Evolutionary conservation across 768 basidiomycete genomes (phyloP).

Genomic region (Porpolomopsis calyptriformis): DNA sequence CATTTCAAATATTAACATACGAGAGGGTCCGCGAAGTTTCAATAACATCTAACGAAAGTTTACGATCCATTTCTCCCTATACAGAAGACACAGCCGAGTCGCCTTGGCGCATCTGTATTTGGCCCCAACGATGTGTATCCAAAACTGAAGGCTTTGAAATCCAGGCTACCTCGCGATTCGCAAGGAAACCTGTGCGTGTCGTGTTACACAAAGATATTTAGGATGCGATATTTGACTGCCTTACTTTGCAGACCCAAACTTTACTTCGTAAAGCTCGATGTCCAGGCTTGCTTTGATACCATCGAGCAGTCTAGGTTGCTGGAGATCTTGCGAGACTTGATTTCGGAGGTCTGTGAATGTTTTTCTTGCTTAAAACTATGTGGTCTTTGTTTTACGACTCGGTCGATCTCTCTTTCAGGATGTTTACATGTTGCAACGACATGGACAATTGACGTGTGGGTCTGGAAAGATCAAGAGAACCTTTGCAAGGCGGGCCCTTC

Average conservation of each 20-base stretch:
- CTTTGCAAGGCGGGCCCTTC: conserved; percentile 51
- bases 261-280: conserved; percentile 95
- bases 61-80: background rate
- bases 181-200: conserved; percentile 41
- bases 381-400: background rate
- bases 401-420: conserved; percentile 35
- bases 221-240: conserved; percentile 4
- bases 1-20: conserved; percentile 80
- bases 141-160: conserved; percentile 64
- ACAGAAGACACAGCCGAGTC: conserved; percentile 50
- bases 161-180: conserved; percentile 28
- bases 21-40: conserved; percentile 52
- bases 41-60: background rate
- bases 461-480: conserved; percentile 46
- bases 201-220: background rate
- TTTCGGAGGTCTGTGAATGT: conserved; percentile 61
- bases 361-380: background rate
- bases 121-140: conserved; percentile 74
- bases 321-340: conserved; percentile 57
- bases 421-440: conserved; percentile 57
- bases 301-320: conserved; percentile 84
- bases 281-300: conserved; percentile 92
- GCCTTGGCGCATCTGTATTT: conserved; percentile 76
- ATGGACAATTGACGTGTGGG: conserved; percentile 51
- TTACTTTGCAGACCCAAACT: conserved; percentile 56